Base-by-base conservation (phyloP, 202 grass and related monocot genomes). In the Setaria italica region DNA sequence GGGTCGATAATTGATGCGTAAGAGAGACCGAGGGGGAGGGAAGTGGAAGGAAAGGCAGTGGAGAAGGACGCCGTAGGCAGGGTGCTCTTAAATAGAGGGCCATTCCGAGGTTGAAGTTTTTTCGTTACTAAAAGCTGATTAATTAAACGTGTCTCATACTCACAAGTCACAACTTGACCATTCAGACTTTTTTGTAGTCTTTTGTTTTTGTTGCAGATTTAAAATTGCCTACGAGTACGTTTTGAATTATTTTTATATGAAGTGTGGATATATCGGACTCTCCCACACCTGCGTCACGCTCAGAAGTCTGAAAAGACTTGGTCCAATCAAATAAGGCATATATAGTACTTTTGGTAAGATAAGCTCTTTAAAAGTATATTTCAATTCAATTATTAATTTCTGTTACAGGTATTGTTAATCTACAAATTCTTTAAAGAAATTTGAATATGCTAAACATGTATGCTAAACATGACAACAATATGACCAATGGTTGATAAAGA, bases 51-150 rank as follows among this genome's bases (percentile, higher is more conserved):
- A 70, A 47, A 29, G 4, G 5, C 43, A 13, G 13, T 48, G 70
- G 47, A 33, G 45, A 32, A 53, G 47, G 70, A 74, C 71, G 70
- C 17, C 33, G 47, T 33, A 8, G 13, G 11, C 45, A 12, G 21
- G 46, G 6, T 15, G 70, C 47, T 53, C 0, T 74, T 74, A 74
- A 74, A 74, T 74, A 74, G 69, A 71, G 45, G 68, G 41, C 11
- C n/a, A 0, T 71, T 19, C 9, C 39, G 9, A 43, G 67, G 5
- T 70, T 45, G 66, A 69, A 11, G 35, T 39, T 66, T 37, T 37
- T 39, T 8, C 7, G 14, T 41, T 19, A 46, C 12, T 50, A 34
- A 64, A 67, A 41, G 9, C 3, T 45, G 67, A 45, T 20, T 70
- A 66, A 7, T 66, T 42, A 15, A 64, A 71, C 68, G n/a, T 71